Conservation (phyloP, 768 basidiomycete species). For the Sistotremastrum niveocremeum region DNA sequence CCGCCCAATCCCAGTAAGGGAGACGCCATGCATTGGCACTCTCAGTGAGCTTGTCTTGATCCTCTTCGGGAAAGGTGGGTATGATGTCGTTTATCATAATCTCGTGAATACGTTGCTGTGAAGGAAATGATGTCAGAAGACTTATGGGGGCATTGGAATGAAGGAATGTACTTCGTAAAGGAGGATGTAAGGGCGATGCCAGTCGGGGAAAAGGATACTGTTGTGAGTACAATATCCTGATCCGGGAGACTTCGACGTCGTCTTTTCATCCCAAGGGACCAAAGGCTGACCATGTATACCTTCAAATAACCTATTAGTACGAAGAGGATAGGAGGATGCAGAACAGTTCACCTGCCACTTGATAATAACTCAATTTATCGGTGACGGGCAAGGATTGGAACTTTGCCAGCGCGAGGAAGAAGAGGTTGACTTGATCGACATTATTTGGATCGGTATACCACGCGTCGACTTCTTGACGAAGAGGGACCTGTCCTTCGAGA, state of each 20-base stretch:
- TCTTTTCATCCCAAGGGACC: conserved; percentile 27
- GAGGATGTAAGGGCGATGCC: conserved; percentile 40
- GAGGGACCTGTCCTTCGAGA: too few species aligned
- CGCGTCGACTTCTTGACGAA: too few species aligned
- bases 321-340: too few species aligned
- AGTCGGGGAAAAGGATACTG: conserved; percentile 38
- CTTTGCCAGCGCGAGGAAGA: too few species aligned
- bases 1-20: conserved; percentile 43
- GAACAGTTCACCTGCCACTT: too few species aligned
- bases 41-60: conserved; percentile 14
- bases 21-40: conserved; percentile 25
- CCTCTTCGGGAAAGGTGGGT: neutral
- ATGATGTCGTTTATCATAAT: conserved; percentile 29
- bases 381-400: too few species aligned
- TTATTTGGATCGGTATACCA: too few species aligned
- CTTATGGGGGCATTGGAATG: neutral
- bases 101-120: conserved; percentile 25
- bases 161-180: conserved; percentile 30
- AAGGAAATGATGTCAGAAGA: conserved; percentile 25
- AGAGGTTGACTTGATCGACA: too few species aligned
- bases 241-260: conserved; percentile 9
- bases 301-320: too few species aligned
- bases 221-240: conserved; percentile 43
- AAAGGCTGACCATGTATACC: conserved; percentile 43
- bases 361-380: too few species aligned